These are phyloP conservation scores for Aureobasidium vineae DNA, from an alignment of 2,329 filamentous ascomycete genomes.

Conservation along the genomic window DNA sequence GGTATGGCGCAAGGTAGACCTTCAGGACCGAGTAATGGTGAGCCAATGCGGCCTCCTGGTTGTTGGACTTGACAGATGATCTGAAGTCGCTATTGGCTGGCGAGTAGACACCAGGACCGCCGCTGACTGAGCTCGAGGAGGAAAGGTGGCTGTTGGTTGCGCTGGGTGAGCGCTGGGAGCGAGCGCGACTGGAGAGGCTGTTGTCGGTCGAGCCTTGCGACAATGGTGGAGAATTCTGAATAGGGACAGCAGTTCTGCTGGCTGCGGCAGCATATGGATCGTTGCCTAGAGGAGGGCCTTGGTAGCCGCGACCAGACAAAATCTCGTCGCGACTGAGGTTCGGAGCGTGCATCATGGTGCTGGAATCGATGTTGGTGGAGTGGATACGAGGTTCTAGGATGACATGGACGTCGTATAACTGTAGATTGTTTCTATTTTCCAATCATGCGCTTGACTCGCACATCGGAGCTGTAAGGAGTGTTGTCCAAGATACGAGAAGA, in stretches of 20 bases:
- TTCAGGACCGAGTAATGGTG: slow-evolving; percentile 82
- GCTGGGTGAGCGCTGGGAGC: slow-evolving; percentile 32
- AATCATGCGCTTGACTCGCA: slow-evolving; percentile 16
- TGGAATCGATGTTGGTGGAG: slow-evolving; percentile 5
- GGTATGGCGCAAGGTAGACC: slow-evolving; percentile 67
- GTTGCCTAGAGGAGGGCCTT: slow-evolving; percentile 48
- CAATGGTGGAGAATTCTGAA: slow-evolving; percentile 36
- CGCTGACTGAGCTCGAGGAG: slow-evolving; percentile 85
- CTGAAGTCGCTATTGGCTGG: slow-evolving; percentile 48
- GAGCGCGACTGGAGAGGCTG: slow-evolving; percentile 28
- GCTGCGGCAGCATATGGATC: slow-evolving; percentile 30
- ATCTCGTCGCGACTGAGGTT: slow-evolving; percentile 18
- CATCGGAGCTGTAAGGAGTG: neutral
- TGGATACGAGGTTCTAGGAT: slow-evolving; percentile 21
- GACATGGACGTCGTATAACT: slow-evolving; percentile 23
- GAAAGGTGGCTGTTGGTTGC: slow-evolving; percentile 60
- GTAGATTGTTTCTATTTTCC: slow-evolving; percentile 15
- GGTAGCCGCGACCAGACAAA: slow-evolving; percentile 48
- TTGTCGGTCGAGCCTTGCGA: slow-evolving; percentile 42
- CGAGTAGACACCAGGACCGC: slow-evolving; percentile 67
- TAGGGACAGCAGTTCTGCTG: slow-evolving; percentile 32
- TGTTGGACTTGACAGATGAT: slow-evolving; percentile 14
- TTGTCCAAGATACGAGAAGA: neutral
- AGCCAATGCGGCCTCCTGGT: slow-evolving; percentile 63
- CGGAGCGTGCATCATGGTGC: slow-evolving; percentile 22